Evolutionary conservation across 306 rosid species (phyloP), one percentile per base, ranked within the genome.

Genomic region (Macrotyloma uniflorum): DNA sequence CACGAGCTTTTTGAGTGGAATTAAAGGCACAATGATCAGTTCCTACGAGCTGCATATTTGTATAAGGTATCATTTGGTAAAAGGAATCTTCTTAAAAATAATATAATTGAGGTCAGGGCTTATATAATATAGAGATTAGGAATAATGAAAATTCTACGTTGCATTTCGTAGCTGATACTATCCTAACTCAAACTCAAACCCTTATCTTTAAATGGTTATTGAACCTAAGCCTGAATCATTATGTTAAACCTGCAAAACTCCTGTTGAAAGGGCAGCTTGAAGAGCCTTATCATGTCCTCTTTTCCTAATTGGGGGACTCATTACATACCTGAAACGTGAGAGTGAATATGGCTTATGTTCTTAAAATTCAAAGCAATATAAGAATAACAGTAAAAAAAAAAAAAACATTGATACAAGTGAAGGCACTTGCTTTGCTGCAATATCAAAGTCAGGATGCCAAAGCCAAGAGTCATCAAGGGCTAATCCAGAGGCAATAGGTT

Each of bases 251-350:
- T 94, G 97, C 71, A 94, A 77, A 90, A 83, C 30, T 82, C 98
- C 97, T 4, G 74, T 80, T 23, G 97, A 87, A 84, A 94, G 96
- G 50, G 97, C 96, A 59, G 92, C 96, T 83, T 92, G 96, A 78
- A 94, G 98, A 76, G 97, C 94, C 89, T 83, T 90, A 79, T 84
- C 88, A 67, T 94, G 98, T 67, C 97, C 97, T 55, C 80, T 70
- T 30, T 80, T 86, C 84, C 98, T 90, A 45, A 94, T 90, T 35
- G 98, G 97, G 62, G 98, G 98, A 61, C 98, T 94, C 97, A 92
- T 94, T 49, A 94, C 97, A 86, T 84, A 92, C 93, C 98, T 92
- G 87, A 89, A 74, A 79, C 78, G 78, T 36, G 73, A 80, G 55
- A 63, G 66, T 36, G 74, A 13, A 61, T 57, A 59, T 14, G 38